Evolutionary conservation across 305 asterid species (phyloP), one percentile per base, ranked within the genome.

Genomic region (Fraxinus angustifolia): DNA sequence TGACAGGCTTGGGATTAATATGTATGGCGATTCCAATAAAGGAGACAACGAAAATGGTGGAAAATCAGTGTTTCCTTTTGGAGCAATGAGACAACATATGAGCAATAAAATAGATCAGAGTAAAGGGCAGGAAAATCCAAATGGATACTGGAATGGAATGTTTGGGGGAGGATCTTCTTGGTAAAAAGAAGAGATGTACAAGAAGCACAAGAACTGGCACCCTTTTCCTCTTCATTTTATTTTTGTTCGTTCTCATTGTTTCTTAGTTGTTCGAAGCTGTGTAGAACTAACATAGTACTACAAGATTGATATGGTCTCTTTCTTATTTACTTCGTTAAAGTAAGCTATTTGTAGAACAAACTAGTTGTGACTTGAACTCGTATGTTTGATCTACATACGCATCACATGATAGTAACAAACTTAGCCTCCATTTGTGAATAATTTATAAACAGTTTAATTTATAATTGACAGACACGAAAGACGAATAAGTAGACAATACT

Each of bases 91-190:
- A 60, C 86, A 82, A 75, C 67, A 81, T 73, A 58, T 89, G 21
- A 76, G 60, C 71, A 75, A 71, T 68, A 82, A 83, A 72, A 84
- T 4, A 1, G 86, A 80, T 84, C 87, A 83, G 75, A 86, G 83
- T 19, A 88, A 85, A 77, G 93, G 89, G n/a, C 88, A 84, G 5
- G 85, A 87, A 82, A 86, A 82, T 86, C 71, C 92, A 67, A 90
- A 87, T 85, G 95, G 95, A 78, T 91, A 83, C 42, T 92, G 95
- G 97, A 92, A 83, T 83, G 95, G 94, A 76, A 88, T 91, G 90
- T 81, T 91, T 78, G 91, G 94, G 76, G 91, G 94, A 77, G 93
- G 86, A 40, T 65, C 73, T 26, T 83, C 91, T 56, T 93, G 93
- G 92, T 90, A 83, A 86, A 77, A 62, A 80, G 26, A 19, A 67